These are phyloP conservation scores for Mucor velutinosus DNA, from an alignment of 371 early-diverging fungal species.

Conservation along the genomic window DNA sequence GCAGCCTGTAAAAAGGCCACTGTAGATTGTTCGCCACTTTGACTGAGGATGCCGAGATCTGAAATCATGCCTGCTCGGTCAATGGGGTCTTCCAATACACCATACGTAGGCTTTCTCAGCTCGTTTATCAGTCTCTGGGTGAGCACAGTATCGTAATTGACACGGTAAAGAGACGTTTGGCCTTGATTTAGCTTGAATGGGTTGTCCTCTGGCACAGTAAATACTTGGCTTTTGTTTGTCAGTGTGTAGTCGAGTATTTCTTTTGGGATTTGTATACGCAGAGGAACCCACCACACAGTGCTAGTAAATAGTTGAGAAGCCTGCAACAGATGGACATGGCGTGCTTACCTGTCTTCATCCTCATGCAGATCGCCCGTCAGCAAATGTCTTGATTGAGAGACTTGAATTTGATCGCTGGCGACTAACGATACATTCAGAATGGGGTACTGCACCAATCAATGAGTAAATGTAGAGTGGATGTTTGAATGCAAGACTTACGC, in stretches of 20 bases:
- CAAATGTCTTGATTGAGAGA: conserved; percentile 78
- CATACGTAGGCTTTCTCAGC: conserved; percentile 29
- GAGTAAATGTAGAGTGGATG: not conserved
- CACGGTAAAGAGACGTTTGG: conserved; percentile 69
- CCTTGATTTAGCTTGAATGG: conserved; percentile 67
- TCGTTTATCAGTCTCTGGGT: conserved; percentile 43
- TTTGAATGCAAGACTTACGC: conserved; percentile 40
- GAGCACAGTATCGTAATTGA: conserved; percentile 57
- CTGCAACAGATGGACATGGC: not conserved
- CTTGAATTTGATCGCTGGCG: conserved; percentile 32
- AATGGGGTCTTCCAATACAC: conserved; percentile 35
- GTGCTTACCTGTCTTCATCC: conserved; percentile 29
- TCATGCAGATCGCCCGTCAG: conserved; percentile 72
- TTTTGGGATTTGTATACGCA: conserved; percentile 45
- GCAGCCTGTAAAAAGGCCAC: conserved; percentile 64
- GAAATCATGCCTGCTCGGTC: conserved; percentile 69
- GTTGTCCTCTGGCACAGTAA: conserved; percentile 28
- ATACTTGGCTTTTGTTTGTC: conserved; percentile 31
- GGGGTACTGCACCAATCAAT: conserved; percentile 57
- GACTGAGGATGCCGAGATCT: conserved; percentile 66
- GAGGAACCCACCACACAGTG: conserved; percentile 77
- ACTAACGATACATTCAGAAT: conserved; percentile 65
- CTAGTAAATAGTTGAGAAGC: conserved; percentile 14
- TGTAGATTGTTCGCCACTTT: conserved; percentile 64
- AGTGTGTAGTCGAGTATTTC: conserved; percentile 20